phyloP scores from a whole-genome alignment of 2,329 filamentous ascomycete genomes.

The Colletotrichum salicis region DNA sequence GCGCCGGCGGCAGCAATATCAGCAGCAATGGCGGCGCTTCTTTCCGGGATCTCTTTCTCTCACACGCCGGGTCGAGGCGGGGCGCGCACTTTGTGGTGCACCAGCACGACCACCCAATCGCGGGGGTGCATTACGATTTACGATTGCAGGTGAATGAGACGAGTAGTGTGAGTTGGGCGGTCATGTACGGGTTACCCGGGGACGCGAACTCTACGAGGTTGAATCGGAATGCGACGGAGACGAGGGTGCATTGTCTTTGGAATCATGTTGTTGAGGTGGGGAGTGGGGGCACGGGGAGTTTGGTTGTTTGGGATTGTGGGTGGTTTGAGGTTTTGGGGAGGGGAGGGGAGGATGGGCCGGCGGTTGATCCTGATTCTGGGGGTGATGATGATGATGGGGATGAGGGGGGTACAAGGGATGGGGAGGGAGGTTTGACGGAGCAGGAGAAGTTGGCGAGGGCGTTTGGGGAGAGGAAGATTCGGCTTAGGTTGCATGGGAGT shows the following conservation, averaged over 20 bases:
- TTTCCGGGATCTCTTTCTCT: slow-evolving; percentile 47
- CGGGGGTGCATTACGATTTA: slow-evolving; percentile 76
- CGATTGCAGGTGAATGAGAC: slow-evolving; percentile 75
- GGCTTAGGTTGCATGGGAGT: slow-evolving; percentile 63
- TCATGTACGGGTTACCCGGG: slow-evolving; percentile 72
- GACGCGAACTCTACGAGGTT: slow-evolving; percentile 64
- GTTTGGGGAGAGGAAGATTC: slow-evolving; percentile 67
- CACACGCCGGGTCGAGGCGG: slow-evolving; percentile 41
- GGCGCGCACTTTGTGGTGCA: slow-evolving; percentile 75
- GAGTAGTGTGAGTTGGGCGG: slow-evolving; percentile 73
- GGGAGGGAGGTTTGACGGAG: slow-evolving; percentile 42
- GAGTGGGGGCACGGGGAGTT: slow-evolving; percentile 63
- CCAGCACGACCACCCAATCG: slow-evolving; percentile 78
- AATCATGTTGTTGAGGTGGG: slow-evolving; percentile 71
- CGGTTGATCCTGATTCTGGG: slow-evolving; percentile 43
- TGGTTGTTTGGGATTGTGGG: slow-evolving; percentile 72
- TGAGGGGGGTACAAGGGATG: slow-evolving; percentile 34
- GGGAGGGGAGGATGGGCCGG: slow-evolving; percentile 40
- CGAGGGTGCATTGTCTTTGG: slow-evolving; percentile 69
- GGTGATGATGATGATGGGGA: slow-evolving; percentile 34
- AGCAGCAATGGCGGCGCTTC: slow-evolving; percentile 39
- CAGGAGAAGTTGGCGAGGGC: slow-evolving; percentile 61
- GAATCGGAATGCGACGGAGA: slow-evolving; percentile 71
- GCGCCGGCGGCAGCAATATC: too few relatives aligned
- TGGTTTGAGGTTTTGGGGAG: slow-evolving; percentile 64